phyloP scores from a whole-genome alignment of 768 basidiomycete species.

The Pleurotus cornucopiae region DNA sequence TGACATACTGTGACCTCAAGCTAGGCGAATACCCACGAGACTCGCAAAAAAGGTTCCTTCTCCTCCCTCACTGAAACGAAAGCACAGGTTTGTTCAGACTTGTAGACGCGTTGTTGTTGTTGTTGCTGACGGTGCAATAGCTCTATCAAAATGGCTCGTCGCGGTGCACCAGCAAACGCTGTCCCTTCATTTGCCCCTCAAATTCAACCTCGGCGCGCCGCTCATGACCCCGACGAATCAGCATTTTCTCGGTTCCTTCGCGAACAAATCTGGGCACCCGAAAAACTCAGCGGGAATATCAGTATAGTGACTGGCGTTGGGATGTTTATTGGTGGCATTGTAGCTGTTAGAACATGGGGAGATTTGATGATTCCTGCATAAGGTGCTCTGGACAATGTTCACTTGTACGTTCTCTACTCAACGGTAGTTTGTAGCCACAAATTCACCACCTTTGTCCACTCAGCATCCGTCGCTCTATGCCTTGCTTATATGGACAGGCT shows the following conservation, averaged over 20 bases:
- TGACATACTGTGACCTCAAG: no score
- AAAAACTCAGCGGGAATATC: conserved; percentile 73
- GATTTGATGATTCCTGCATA: conserved; percentile 70
- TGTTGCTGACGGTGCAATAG: not conserved
- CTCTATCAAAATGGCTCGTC: conserved; percentile 58
- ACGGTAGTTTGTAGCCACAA: no score
- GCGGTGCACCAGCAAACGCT: conserved; percentile 48
- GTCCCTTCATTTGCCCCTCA: conserved; percentile 54
- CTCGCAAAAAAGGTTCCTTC: no score
- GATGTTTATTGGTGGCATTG: conserved; percentile 68
- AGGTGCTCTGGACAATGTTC: conserved; percentile 7
- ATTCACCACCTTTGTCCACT: no score
- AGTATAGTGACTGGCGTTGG: conserved; percentile 61
- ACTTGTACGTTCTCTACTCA: not conserved
- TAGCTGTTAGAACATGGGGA: conserved; percentile 73
- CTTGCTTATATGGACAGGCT: no score
- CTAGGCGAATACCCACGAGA: no score
- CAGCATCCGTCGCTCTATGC: no score
- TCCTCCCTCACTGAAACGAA: no score
- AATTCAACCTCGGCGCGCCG: conserved; percentile 33
- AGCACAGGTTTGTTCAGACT: no score
- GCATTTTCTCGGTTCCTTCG: conserved; percentile 55
- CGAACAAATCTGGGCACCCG: conserved; percentile 66
- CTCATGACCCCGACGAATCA: conserved; percentile 59
- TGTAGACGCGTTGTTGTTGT: no score